phyloP scores from a whole-genome alignment of 148 eudicot species.

The Persicaria maculosa region DNA sequence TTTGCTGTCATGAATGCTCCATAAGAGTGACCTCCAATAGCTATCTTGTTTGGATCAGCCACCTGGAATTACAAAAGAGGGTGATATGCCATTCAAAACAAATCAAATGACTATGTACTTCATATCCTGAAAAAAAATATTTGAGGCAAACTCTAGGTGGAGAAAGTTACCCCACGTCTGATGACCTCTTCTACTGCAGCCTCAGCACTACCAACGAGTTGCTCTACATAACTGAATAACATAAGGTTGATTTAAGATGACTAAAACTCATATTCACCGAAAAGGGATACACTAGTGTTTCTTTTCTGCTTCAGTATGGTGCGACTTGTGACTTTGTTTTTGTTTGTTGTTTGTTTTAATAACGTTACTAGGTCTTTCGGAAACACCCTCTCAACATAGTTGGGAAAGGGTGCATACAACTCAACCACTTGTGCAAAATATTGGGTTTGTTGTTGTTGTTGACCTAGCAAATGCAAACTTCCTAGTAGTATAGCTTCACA shows the following conservation, averaged over 20 bases:
- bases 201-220: conserved; percentile 90
- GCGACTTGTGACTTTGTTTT: no score
- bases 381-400: no score
- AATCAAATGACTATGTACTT: neutral
- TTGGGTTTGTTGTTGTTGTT: neutral
- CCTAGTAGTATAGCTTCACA: neutral
- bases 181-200: conserved; percentile 93
- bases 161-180: conserved; percentile 64
- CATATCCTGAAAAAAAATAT: neutral
- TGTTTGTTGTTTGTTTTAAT: no score
- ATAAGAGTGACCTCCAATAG: conserved; percentile 96
- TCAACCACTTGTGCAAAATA: no score
- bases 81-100: neutral
- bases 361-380: no score
- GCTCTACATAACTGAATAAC: conserved; percentile 74
- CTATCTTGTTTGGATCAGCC: conserved; percentile 89
- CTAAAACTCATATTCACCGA: neutral
- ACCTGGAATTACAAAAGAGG: conserved; percentile 36
- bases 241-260: conserved; percentile 12
- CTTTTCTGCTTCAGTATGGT: neutral
- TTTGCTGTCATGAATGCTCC: conserved; percentile 99
- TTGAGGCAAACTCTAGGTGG: neutral
- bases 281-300: neutral
- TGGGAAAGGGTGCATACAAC: no score
- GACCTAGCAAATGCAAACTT: neutral